Base-by-base conservation (phyloP, 768 basidiomycete species). In the Jaapia argillacea region DNA sequence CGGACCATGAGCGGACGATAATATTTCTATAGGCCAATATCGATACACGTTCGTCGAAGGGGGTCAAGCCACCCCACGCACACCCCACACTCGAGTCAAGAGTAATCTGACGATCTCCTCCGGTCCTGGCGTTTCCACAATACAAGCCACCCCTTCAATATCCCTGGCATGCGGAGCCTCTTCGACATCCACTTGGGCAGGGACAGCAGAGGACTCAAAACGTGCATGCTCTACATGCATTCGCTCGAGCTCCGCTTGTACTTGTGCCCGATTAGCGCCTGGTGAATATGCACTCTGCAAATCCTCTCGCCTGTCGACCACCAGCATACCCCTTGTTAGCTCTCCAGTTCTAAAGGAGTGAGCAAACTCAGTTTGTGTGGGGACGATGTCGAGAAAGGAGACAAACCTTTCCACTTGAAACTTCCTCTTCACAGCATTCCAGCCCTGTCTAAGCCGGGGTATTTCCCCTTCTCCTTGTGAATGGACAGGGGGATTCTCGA, bases 251-350 rank as follows among this genome's bases (percentile, higher is more conserved):
- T 69, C 63, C 24, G 68, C 68, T 50, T 85, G 82, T 1, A 78
- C 71, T 46, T 74, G 58, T 4, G 78, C 75, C 35, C 85, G 77
- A 56, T 80, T 86, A 12, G 66, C 64, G 5, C 83, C 82, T 1
- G 76, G 74, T 1, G 74, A 69, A 57, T 85, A 81, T 1, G 73
- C 79, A n/a, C 72, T 69, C 40, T 66, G 60, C n/a, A n/a, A n/a
- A 41, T 82, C 84, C 6, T 69, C 71, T 35, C 90, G 71, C 48
- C 85, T 66, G 58, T 94, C 90, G 7, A 86, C 74, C 1, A 93
- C 85, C 48, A 90, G 69, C 85, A 92, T 90, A 7, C 90, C 89
- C 24, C 87, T 71, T 4, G 88, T 91, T 16, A 84, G 54, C 57
- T 92, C 88, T 1, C 87, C 90, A 2, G 58, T 67, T 38, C 90